Evolutionary conservation across 1,284 basidiomycete species (phyloP), one percentile per base, ranked within the genome.

Genomic region (Uromyces viciae-fabae): DNA sequence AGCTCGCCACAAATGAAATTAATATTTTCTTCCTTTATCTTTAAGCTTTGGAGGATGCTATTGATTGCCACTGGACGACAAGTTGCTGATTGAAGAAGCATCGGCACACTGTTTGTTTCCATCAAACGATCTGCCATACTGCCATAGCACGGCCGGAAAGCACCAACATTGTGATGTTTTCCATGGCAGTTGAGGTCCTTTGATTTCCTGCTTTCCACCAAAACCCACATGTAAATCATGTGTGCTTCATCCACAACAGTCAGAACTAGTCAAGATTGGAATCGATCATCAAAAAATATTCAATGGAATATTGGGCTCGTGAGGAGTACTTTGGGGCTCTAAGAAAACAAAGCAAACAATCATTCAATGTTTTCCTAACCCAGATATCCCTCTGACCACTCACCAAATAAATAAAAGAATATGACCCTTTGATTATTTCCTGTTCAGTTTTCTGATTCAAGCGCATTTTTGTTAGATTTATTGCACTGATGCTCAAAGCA

Each of bases 271-370:
- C 42, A 15, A 4, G 42, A 19, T 3, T 43, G 28, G 49, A 71
- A 49, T 4, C 68, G 19, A 19, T 46, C 22, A 15, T 25, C 49
- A 28, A 71, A 71, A 71, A 46, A 71, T 7, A 71, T 40, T 2
- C 68, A 33, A n/a, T 38, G n/a, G 49, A 71, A 71, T 19, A 19
- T 40, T 49, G n/a, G 9, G 42, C 28, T 71, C 22, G 42, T 71
- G 38, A 71, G 31, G 19, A 71, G 31, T 19, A 71, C 49, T 52
- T 71, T 43, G 22, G 68, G 68, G 17, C 68, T 71, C 68, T 71
- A 17, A 42, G 62, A n/a, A 38, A 14, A 36, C 31, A 36, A 66
- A 66, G n/a, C 62, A 22, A 25, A 40, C 22, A 25, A 25, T 19
- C 22, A 25, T 42, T 19, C 28, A 31, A 52, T 43, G 19, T 15